A percentile compares a stretch with the other conserved stretches of the same genome.
These are phyloP conservation scores for Lentinula novae-zelandiae DNA, from an alignment of 1,284 basidiomycete genomes.

Conservation along the genomic window DNA sequence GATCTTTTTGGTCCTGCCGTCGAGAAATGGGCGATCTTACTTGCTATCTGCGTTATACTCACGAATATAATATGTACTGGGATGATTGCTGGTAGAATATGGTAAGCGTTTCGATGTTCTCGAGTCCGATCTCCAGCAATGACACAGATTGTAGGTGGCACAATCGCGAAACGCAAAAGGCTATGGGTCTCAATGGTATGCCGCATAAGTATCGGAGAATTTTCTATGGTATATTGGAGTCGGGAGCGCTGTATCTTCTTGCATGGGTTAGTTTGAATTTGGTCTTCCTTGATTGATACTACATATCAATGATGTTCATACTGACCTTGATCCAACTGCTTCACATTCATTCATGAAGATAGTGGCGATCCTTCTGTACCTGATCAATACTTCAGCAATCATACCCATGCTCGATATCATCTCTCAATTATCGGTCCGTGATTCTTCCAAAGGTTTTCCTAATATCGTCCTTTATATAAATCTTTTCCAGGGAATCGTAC, in stretches of 20 bases:
- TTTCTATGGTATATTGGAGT: neutral
- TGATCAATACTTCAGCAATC: conserved; percentile 3
- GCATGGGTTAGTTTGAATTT: neutral
- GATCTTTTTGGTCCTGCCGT: conserved; percentile 3
- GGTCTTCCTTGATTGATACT: neutral
- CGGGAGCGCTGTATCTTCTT: neutral
- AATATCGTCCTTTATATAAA: neutral
- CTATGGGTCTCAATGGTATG: neutral
- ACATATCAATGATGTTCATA: neutral
- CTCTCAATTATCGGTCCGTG: conserved; percentile 2
- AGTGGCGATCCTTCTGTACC: neutral
- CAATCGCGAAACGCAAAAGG: neutral
- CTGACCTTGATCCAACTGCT: neutral
- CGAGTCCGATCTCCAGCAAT: neutral
- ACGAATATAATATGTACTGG: conserved; percentile 2
- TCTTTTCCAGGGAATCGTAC: neutral
- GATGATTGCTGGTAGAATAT: conserved; percentile 3
- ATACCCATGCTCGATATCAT: conserved; percentile 5
- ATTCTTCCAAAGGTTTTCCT: neutral
- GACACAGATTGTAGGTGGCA: neutral
- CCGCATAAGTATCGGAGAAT: neutral
- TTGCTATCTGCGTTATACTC: neutral
- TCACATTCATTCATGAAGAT: neutral
- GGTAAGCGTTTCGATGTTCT: neutral
- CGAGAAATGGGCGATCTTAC: conserved; percentile 4